Base-by-base conservation (phyloP, 202 grass and related monocot genomes). In the Dendrocalamus latiflorus region DNA sequence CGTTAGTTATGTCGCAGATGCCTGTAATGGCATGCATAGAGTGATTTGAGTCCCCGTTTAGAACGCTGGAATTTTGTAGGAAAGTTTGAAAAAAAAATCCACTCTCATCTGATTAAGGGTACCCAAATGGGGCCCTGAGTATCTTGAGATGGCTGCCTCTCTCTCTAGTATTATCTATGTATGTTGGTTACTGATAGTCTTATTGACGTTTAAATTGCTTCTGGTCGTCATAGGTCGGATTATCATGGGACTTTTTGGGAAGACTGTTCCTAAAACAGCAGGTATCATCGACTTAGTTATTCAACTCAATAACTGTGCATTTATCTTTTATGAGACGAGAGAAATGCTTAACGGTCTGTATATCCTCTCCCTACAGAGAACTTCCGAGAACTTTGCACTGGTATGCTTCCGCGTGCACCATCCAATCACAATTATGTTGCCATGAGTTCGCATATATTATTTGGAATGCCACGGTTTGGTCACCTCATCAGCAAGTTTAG, bases 171-270 rank as follows among this genome's bases (percentile, higher is more conserved):
- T 11, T 43, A 43, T 43, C 2, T 43, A 43, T 11, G 41, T 43
- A 10, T 43, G 41, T 1, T 43, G 9, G 10, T 14, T 45, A 13
- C 43, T 13, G 43, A 45, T 45, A 45, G 43, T 11, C 43, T 45
- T 45, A 37, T 5, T 61, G 28, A 14, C 28, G 43, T 51, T 33
- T 33, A 33, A 4, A 33, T 33, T 33, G 30, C 30, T 68, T 17
- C 87, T 33, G 53, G 69, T 65, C 78, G 1, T 66, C 54, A 74
- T 55, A 99, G 96, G 93, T 88, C 96, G 96, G 53, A 34, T 99
- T 89, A 89, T 95, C 70, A 98, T 98, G 77, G 96, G 96, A 47
- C 89, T 98, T 76, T 98, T 95, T 3, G 96, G 96, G 26, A 98
- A 98, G 0, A 86, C 96, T 44, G 96, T 98, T 65, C 96, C 96